Conservation (phyloP, 805 yeast genomes). For the Schwanniomyces yamadae region DNA sequence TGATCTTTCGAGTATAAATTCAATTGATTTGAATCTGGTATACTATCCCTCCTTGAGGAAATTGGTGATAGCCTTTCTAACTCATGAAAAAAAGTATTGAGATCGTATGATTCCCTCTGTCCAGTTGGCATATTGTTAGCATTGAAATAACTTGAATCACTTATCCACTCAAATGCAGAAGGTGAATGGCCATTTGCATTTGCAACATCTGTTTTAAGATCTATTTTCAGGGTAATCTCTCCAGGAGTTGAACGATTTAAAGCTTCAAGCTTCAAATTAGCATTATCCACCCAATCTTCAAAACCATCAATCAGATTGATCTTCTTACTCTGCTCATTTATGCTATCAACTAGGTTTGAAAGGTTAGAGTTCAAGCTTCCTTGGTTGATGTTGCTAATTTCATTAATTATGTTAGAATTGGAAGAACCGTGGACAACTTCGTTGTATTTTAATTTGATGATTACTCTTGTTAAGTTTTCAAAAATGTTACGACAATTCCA, state of each 20-base stretch:
- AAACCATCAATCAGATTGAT: no score
- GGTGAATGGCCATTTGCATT: conserved; percentile 3
- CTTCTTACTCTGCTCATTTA: conserved; percentile 11
- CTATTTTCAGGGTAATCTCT: no score
- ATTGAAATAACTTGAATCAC: conserved; percentile 17
- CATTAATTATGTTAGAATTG: conserved; percentile 21
- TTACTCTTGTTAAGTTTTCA: conserved; percentile 69
- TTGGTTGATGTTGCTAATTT: conserved; percentile 22
- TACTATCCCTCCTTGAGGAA: conserved; percentile 6
- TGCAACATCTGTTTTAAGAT: not conserved
- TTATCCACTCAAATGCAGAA: conserved; percentile 32
- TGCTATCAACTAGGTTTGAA: conserved; percentile 34
- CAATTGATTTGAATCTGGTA: conserved; percentile 1
- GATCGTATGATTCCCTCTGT: conserved; percentile 10
- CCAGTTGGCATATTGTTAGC: not conserved
- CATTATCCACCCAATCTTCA: no score
- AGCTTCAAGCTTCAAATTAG: no score
- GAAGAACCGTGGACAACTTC: conserved; percentile 24
- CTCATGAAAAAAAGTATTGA: conserved; percentile 50
- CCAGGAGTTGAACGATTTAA: no score
- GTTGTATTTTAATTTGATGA: conserved; percentile 56
- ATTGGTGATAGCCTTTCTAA: conserved; percentile 33
- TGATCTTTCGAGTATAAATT: not conserved
- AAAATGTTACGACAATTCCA: conserved; percentile 66
- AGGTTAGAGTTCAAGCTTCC: conserved; percentile 40